Evolutionary conservation across 257 asterid species (phyloP).

Genomic region (Solanum sejunctum): DNA sequence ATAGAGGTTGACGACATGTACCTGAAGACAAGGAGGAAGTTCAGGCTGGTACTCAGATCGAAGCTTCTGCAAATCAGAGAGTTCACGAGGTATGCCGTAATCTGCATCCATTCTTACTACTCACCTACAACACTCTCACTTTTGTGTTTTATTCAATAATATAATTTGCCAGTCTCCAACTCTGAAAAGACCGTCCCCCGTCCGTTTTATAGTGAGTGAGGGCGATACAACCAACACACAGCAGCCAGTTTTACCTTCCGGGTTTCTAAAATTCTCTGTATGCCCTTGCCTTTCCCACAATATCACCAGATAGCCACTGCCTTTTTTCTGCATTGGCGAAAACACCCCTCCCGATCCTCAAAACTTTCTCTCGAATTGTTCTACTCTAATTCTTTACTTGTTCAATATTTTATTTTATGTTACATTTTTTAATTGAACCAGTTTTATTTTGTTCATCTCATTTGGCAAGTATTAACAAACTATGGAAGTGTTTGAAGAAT

Average conservation of each 20-base stretch:
- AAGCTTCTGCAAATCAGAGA: conserved; percentile 78
- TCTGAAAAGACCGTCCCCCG: neutral
- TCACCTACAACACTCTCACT: neutral
- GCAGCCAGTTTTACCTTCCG: neutral
- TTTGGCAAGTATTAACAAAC: neutral
- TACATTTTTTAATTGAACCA: neutral
- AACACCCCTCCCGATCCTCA: neutral
- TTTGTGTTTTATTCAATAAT: neutral
- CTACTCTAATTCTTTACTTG: neutral
- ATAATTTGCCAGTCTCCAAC: neutral
- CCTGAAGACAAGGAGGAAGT: conserved; percentile 84
- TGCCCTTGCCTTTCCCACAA: neutral
- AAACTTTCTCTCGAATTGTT: neutral
- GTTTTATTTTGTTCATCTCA: neutral
- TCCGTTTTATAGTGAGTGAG: neutral
- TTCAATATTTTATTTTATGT: neutral
- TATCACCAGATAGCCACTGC: neutral
- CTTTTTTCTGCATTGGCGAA: neutral
- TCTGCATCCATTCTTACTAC: conserved; percentile 58
- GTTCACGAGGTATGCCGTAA: conserved; percentile 62
- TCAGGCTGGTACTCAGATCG: conserved; percentile 62
- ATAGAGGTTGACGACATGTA: neutral
- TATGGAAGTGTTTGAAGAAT: neutral
- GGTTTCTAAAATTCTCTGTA: neutral
- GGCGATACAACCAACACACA: conserved; percentile 10